A percentile compares a stretch with the other conserved stretches of the same genome.
Conservation (phyloP, 768 basidiomycete genomes). For the Mycena kentingensis region DNA sequence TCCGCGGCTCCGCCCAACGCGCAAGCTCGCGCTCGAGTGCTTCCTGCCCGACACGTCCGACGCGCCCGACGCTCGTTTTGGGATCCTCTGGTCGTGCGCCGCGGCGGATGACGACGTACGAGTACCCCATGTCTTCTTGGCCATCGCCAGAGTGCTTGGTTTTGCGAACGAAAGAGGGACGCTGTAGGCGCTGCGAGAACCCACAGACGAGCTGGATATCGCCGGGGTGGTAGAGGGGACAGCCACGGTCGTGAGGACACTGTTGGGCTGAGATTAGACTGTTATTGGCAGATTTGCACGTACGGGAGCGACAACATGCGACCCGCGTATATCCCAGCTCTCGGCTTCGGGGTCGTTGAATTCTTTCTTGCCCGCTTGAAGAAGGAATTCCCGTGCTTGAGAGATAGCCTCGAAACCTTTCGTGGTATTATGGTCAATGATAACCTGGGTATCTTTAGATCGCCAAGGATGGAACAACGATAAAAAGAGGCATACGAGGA, state of each 20-base stretch:
- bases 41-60: slow-evolving; percentile 55
- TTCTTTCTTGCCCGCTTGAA: slow-evolving; percentile 64
- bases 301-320: slow-evolving; percentile 89
- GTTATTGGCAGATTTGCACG: slow-evolving; percentile 31
- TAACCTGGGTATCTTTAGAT: slow-evolving; percentile 47
- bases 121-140: slow-evolving; percentile 86
- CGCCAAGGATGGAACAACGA: slow-evolving; percentile 2
- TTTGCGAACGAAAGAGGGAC: slow-evolving; percentile 79
- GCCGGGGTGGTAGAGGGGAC: slow-evolving; percentile 72
- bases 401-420: slow-evolving; percentile 77
- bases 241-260: slow-evolving; percentile 90
- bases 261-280: slow-evolving; percentile 32
- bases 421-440: slow-evolving; percentile 82
- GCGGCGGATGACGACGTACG: slow-evolving; percentile 86
- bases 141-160: slow-evolving; percentile 87
- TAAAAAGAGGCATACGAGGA: slow-evolving; percentile 55
- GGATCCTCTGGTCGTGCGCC: slow-evolving; percentile 62
- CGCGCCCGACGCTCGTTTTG: slow-evolving; percentile 45
- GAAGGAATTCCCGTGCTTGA: slow-evolving; percentile 75
- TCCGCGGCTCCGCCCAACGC: slow-evolving; percentile 27
- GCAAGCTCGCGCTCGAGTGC: slow-evolving; percentile 42
- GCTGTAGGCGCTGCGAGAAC: slow-evolving; percentile 85
- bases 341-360: slow-evolving; percentile 45
- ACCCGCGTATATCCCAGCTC: slow-evolving; percentile 49
- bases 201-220: slow-evolving; percentile 64